phyloP scores from a whole-genome alignment of 257 asterid genomes.

The Salvia splendens region DNA sequence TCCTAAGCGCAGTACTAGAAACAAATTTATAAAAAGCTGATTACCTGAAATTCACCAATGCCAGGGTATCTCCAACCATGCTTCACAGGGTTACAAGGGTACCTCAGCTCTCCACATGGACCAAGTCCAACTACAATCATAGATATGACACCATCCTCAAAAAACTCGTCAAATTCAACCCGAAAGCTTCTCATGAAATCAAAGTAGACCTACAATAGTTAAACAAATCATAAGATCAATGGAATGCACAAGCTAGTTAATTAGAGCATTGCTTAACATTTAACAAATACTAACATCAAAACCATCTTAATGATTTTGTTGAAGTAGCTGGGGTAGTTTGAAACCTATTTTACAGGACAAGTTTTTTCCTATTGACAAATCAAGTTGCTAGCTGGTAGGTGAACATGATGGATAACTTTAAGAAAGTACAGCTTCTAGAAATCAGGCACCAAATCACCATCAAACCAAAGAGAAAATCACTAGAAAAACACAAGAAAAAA shows the following conservation, averaged over 20 bases:
- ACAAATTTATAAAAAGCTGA: constrained; percentile 1
- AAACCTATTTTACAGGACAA: constrained; percentile 22
- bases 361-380: background rate
- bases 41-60: constrained; percentile 92
- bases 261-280: constrained; percentile 1
- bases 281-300: background rate
- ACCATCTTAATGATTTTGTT: constrained; percentile 7
- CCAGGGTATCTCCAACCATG: constrained; percentile 96
- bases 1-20: constrained; percentile 1
- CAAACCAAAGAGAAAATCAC: constrained; percentile 13
- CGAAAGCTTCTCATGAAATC: constrained; percentile 95
- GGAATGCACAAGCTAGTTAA: constrained; percentile 24
- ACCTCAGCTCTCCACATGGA: constrained; percentile 88
- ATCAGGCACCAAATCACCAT: background rate
- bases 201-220: constrained; percentile 74
- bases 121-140: constrained; percentile 83
- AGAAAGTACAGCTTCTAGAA: constrained; percentile 1
- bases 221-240: constrained; percentile 30
- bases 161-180: constrained; percentile 73
- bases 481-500: background rate
- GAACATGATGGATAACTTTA: background rate
- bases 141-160: constrained; percentile 70
- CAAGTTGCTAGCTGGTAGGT: constrained; percentile 5
- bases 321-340: background rate
- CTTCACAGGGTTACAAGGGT: constrained; percentile 81